Percentiles rank a stretch among this genome's conserved stretches.
phyloP scores from a whole-genome alignment of 2,329 filamentous ascomycete species.

The Botryotinia calthae region DNA sequence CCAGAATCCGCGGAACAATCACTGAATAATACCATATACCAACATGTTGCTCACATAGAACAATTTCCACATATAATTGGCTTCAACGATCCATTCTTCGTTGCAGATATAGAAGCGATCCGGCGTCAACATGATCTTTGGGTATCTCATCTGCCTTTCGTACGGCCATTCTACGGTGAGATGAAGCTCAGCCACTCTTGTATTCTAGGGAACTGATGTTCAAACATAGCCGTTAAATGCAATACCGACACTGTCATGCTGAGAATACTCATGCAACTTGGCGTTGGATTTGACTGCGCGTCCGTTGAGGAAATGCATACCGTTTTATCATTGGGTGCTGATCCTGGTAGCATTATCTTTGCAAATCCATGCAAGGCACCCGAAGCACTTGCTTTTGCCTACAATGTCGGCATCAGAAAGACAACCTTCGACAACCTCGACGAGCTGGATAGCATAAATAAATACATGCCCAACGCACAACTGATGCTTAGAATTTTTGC shows the following conservation, averaged over 20 bases:
- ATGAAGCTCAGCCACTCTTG: background rate
- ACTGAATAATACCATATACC: background rate
- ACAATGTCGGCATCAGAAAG: background rate
- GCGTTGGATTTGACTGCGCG: background rate
- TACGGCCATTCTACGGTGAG: background rate
- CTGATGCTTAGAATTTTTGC: background rate
- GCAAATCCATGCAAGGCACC: slow-evolving; percentile 5
- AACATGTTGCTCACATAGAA: background rate
- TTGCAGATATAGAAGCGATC: background rate
- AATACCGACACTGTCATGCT: background rate
- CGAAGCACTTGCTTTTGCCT: background rate
- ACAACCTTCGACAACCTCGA: background rate
- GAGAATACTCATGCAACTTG: background rate
- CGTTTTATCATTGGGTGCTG: background rate
- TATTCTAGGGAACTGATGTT: background rate
- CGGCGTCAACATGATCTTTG: background rate
- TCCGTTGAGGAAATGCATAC: background rate
- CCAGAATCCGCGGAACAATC: background rate
- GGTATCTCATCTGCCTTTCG: background rate
- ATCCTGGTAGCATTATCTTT: background rate
- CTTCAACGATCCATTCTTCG: background rate
- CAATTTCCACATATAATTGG: background rate
- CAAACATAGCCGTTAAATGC: background rate
- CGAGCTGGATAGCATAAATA: slow-evolving; percentile 2
- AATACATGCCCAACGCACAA: slow-evolving; percentile 1